Conservation (phyloP, 257 asterid species). For the Verbascum thapsus region DNA sequence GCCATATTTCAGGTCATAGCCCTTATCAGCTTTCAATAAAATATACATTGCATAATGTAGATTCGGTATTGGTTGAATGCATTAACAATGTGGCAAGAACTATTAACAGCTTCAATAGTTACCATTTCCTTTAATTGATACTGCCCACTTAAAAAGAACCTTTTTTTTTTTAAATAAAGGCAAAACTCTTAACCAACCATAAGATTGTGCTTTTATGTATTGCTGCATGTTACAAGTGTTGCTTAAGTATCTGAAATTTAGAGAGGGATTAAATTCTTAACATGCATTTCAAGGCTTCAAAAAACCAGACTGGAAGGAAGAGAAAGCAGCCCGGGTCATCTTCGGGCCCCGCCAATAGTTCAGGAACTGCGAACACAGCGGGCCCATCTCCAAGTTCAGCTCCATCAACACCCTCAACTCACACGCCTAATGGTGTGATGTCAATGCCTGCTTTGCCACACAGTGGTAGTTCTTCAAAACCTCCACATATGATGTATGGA, state of each 20-base stretch:
- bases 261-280: constrained; percentile 42
- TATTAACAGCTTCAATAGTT: not conserved
- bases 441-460: constrained; percentile 86
- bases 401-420: constrained; percentile 98
- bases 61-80: too few species aligned
- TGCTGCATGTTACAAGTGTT: not conserved
- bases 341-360: constrained; percentile 96
- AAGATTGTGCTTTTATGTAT: not conserved
- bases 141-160: not conserved
- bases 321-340: constrained; percentile 90
- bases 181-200: not conserved
- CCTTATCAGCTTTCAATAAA: not conserved
- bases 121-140: not conserved
- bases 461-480: constrained; percentile 80
- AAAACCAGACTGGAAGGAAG: constrained; percentile 90
- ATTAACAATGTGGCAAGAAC: constrained; percentile 9
- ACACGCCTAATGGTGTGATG: constrained; percentile 94
- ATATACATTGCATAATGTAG: too few species aligned
- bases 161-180: not conserved
- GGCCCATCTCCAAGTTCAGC: constrained; percentile 99
- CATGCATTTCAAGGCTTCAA: constrained; percentile 74
- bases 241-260: constrained; percentile 9
- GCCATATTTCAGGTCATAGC: not conserved
- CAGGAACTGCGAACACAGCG: constrained; percentile 97
- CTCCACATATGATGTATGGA: constrained; percentile 84